These are phyloP conservation scores for Botryosphaeria dothidea DNA, from an alignment of 2,329 filamentous ascomycete genomes.

Conservation along the genomic window DNA sequence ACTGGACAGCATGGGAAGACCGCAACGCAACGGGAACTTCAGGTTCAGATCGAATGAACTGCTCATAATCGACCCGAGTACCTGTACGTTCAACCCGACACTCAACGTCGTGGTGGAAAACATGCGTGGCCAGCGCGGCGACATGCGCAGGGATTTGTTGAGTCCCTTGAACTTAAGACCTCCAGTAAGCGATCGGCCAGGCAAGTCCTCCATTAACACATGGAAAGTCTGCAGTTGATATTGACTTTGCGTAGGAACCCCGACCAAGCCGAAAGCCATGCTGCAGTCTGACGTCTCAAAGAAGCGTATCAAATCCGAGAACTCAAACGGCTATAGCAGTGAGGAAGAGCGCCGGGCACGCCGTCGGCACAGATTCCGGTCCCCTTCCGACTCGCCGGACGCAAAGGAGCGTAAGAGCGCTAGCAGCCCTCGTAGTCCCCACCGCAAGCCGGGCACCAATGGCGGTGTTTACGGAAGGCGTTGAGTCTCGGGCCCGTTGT, in stretches of 20 bases:
- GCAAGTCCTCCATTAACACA: not conserved
- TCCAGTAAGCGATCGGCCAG: not conserved
- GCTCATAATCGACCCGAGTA: not conserved
- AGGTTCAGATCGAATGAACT: not conserved
- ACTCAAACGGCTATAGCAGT: not conserved
- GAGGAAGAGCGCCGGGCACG: not conserved
- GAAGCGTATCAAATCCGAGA: not conserved
- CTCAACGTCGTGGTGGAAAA: not conserved
- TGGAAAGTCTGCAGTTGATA: not conserved
- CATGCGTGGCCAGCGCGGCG: not conserved
- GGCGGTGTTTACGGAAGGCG: not conserved
- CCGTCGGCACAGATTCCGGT: not conserved
- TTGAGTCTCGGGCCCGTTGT: not conserved
- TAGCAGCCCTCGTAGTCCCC: not conserved
- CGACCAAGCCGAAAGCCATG: not conserved
- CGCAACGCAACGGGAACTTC: not conserved
- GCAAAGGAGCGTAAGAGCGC: not conserved
- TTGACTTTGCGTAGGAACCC: not conserved
- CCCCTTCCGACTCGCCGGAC: not conserved
- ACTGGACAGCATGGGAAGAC: not conserved
- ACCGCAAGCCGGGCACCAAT: not conserved
- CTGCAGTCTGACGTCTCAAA: not conserved
- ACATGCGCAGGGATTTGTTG: not conserved
- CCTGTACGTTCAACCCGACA: not conserved
- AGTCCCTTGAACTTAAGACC: not conserved